Base-by-base conservation (phyloP, 306 rosid species). In the Dalbergia cochinchinensis region DNA sequence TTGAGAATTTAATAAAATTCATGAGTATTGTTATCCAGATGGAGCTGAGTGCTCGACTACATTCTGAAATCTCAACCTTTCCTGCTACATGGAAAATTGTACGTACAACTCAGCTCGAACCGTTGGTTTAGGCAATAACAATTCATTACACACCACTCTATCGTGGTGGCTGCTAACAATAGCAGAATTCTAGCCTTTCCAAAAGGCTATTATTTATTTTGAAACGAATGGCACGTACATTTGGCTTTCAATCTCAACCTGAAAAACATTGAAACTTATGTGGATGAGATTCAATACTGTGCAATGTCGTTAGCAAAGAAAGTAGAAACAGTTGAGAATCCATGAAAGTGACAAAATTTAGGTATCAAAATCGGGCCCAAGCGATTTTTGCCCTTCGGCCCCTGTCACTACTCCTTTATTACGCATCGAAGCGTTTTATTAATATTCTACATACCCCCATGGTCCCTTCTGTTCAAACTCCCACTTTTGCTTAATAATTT, bases 341-440 rank as follows among this genome's bases (percentile, higher is more conserved):
- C 20, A 61, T 14, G 79, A 47, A 74, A 6, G 39, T 74, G 62
- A 76, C 71, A 63, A 76, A 62, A 62, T 26, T 63, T 48, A 13
- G 15, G 39, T 18, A 34, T 50, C 7, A 19, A 9, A 48, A 35
- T 48, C 8, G 54, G 71, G 41, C 73, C 80, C 54, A 64, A 35
- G 42, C 39, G 31, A 76, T 13, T 6, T 19, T 48, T 64, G 64
- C 54, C 80, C 65, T 48, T 35, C 2, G n/a, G 11, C 42, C 18
- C 50, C 3, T 11, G 51, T 11, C 45, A 73, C 34, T 47, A 31
- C 70, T 44, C 16, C 59, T 60, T 45, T 45, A 44, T 53, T 53
- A 15, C 18, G 2, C 19, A 53, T 53, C 6, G 50, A 44, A 7
- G 50, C 50, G 50, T 44, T 44, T 7, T 44, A 44, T 7, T 44